Conservation (phyloP, 192 early-diverging fungal genomes). For the Powellomyces hirtus region DNA sequence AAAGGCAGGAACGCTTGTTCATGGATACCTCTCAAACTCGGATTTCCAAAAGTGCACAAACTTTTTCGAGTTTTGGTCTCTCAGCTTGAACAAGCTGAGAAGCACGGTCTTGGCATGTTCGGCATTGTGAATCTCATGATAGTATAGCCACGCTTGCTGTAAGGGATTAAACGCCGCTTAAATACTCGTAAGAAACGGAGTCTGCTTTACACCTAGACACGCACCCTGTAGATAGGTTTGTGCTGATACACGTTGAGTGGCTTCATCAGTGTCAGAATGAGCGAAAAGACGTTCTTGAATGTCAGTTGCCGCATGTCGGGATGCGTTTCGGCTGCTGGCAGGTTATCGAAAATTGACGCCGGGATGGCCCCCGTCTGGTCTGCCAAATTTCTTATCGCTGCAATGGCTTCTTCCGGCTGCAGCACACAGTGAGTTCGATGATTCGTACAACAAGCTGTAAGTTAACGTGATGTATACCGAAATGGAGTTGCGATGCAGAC, state of each 20-base stretch:
- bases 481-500: slow-evolving; percentile 5
- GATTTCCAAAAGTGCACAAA: slow-evolving; percentile 74
- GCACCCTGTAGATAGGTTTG: slow-evolving; percentile 62
- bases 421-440: too few species aligned
- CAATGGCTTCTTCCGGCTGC: background rate
- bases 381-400: too few species aligned
- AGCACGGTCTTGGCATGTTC: slow-evolving; percentile 61
- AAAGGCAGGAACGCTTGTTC: background rate
- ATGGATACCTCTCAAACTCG: slow-evolving; percentile 64
- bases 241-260: slow-evolving; percentile 66
- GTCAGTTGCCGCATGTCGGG: too few species aligned
- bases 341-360: too few species aligned
- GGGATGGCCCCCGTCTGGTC: too few species aligned
- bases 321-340: too few species aligned
- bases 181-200: too few species aligned
- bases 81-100: slow-evolving; percentile 58
- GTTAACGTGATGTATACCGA: too few species aligned
- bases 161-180: background rate
- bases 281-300: too few species aligned
- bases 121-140: slow-evolving; percentile 53
- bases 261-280: slow-evolving; percentile 51
- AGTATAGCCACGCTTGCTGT: slow-evolving; percentile 67
- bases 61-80: slow-evolving; percentile 46
- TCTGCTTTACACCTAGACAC: too few species aligned
- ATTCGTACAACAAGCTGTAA: too few species aligned